A percentile compares a stretch with the other conserved stretches of the same genome.
Conservation (phyloP, 129 eudicot genomes). For the Tanacetum coccineum region DNA sequence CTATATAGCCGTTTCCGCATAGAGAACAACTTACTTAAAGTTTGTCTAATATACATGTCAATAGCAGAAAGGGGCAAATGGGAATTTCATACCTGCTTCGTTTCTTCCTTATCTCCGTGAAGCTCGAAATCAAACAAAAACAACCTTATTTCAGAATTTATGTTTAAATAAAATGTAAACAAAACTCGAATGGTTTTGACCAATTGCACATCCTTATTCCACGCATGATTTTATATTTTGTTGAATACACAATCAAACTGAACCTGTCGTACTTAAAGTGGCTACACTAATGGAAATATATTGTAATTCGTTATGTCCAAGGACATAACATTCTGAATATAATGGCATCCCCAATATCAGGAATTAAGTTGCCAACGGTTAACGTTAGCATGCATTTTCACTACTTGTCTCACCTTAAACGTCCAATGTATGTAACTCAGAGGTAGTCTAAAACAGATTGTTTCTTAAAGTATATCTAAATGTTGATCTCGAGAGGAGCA, state of each 20-base stretch:
- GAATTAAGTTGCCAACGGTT: no score
- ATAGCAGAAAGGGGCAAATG: conserved; percentile 2
- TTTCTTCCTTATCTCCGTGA: not conserved
- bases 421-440: no score
- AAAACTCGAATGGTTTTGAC: not conserved
- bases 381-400: no score
- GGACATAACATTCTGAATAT: not conserved
- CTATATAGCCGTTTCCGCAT: not conserved
- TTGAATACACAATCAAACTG: not conserved
- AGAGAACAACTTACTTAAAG: not conserved
- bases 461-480: not conserved
- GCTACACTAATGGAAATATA: no score
- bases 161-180: not conserved
- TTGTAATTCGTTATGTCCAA: no score
- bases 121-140: not conserved
- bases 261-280: not conserved
- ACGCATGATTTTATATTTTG: not conserved
- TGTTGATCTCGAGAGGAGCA: not conserved
- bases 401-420: no score
- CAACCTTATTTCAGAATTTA: not conserved
- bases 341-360: no score
- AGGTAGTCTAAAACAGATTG: no score
- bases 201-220: not conserved
- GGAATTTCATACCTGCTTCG: not conserved
- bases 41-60: not conserved